A percentile compares a stretch with the other conserved stretches of the same genome.
These are phyloP conservation scores for Tricladium varicosporioides DNA, from an alignment of 2,329 filamentous ascomycete species.

Conservation along the genomic window DNA sequence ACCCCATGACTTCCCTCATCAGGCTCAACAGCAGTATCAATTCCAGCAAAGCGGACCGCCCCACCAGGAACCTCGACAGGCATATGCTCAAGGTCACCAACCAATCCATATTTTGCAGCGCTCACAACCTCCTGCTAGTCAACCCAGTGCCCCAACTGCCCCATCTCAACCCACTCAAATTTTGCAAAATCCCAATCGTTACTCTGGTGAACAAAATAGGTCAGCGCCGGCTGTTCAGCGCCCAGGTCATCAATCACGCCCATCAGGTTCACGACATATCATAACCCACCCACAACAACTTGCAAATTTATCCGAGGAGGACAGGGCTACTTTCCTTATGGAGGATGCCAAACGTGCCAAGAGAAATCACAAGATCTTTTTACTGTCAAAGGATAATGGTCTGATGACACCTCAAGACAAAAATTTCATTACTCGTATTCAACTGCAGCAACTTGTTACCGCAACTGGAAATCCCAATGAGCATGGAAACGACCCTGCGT, in stretches of 20 bases:
- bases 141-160: slow-evolving; percentile 40
- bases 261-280: slow-evolving; percentile 43
- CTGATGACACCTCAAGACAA: slow-evolving; percentile 99
- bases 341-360: slow-evolving; percentile 95
- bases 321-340: slow-evolving; percentile 78
- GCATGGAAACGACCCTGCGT: slow-evolving; percentile 72
- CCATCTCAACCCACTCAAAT: slow-evolving; percentile 68
- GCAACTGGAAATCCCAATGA: slow-evolving; percentile 87
- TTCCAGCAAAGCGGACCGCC: slow-evolving; percentile 25
- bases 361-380: slow-evolving; percentile 96
- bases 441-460: slow-evolving; percentile 91
- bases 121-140: slow-evolving; percentile 23
- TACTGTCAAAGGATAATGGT: slow-evolving; percentile 90
- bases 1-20: slow-evolving; percentile 18
- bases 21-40: slow-evolving; percentile 31
- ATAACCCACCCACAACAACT: slow-evolving; percentile 73
- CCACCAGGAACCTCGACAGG: slow-evolving; percentile 23
- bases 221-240: slow-evolving; percentile 38
- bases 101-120: slow-evolving; percentile 31
- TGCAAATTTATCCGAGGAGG: slow-evolving; percentile 75
- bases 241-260: slow-evolving; percentile 34
- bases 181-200: slow-evolving; percentile 73
- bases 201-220: slow-evolving; percentile 46
- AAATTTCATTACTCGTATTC: slow-evolving; percentile 98
- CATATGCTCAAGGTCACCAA: slow-evolving; percentile 23